A percentile compares a stretch with the other conserved stretches of the same genome.
phyloP scores from a whole-genome alignment of 1,284 basidiomycete genomes.

The Cystobasidium pallidum region DNA sequence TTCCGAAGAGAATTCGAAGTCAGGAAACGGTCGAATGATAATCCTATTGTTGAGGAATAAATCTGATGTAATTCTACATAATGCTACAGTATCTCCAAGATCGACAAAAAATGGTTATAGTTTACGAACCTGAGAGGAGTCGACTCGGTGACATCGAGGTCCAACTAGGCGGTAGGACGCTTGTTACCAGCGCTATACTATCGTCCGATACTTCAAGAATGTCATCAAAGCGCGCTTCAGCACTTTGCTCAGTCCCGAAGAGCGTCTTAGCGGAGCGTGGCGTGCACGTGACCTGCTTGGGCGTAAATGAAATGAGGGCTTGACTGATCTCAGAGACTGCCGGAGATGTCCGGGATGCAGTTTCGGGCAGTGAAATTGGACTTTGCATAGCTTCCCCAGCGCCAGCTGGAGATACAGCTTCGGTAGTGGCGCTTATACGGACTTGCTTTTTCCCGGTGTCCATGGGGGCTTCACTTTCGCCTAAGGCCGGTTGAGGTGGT shows the following conservation, averaged over 20 bases:
- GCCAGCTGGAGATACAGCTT: neutral
- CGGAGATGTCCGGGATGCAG: too few species aligned
- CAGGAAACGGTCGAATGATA: too few species aligned
- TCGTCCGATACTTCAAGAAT: constrained; percentile 5
- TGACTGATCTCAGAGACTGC: neutral
- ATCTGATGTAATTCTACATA: too few species aligned
- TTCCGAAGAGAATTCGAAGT: too few species aligned
- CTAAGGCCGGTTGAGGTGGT: too few species aligned
- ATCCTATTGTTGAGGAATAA: too few species aligned
- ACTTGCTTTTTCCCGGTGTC: constrained; percentile 9
- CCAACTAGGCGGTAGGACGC: neutral
- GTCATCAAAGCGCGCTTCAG: constrained; percentile 40
- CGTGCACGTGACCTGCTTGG: constrained; percentile 15
- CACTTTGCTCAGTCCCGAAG: constrained; percentile 37
- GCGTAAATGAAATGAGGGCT: neutral
- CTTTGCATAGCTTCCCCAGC: neutral
- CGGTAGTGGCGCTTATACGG: neutral
- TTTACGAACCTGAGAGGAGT: neutral
- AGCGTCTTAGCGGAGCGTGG: constrained; percentile 27
- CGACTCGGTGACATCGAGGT: constrained; percentile 3
- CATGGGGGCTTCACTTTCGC: neutral
- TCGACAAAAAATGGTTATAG: neutral
- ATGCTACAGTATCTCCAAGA: neutral
- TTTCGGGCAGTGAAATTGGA: too few species aligned
- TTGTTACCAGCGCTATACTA: neutral